Evolutionary conservation across 148 eudicot genomes (phyloP).

Genomic region (Arbutus unedo): DNA sequence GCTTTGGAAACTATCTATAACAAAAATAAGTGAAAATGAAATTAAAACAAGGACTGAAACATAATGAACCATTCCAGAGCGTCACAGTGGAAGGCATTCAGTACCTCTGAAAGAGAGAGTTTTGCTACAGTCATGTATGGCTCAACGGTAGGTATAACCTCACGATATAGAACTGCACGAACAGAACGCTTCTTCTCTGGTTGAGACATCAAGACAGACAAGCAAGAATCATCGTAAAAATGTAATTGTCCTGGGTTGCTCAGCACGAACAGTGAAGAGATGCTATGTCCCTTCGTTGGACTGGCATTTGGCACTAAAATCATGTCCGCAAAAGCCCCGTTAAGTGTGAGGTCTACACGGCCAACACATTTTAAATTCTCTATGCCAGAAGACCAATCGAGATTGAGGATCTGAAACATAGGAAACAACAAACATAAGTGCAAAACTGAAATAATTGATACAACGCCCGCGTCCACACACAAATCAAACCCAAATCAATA

Average conservation of each 20-base stretch:
- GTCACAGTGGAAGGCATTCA: slow-evolving; percentile 13
- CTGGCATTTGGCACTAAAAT: slow-evolving; percentile 47
- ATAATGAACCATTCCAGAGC: neutral
- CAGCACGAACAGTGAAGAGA: slow-evolving; percentile 63
- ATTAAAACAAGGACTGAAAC: neutral
- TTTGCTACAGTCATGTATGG: slow-evolving; percentile 70
- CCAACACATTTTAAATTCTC: slow-evolving; percentile 56
- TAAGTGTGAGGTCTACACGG: slow-evolving; percentile 77
- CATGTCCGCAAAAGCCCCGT: slow-evolving; percentile 91
- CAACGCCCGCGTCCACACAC: neutral
- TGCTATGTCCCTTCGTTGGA: slow-evolving; percentile 34
- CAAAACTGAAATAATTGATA: slow-evolving; percentile 9
- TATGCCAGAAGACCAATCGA: slow-evolving; percentile 81
- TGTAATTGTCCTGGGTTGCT: slow-evolving; percentile 89
- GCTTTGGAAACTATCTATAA: slow-evolving; percentile 46
- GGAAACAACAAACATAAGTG: slow-evolving; percentile 11
- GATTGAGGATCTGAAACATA: slow-evolving; percentile 71
- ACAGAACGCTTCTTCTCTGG: slow-evolving; percentile 46
- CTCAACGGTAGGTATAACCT: slow-evolving; percentile 66
- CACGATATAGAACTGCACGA: slow-evolving; percentile 51
- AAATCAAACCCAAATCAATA: neutral
- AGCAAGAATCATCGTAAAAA: slow-evolving; percentile 59
- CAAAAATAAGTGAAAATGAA: slow-evolving; percentile 8
- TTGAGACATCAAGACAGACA: slow-evolving; percentile 50
- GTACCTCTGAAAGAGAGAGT: slow-evolving; percentile 61